These are phyloP conservation scores for Beauveria pseudobassiana DNA, from an alignment of 2,329 filamentous ascomycete genomes.

Conservation along the genomic window DNA sequence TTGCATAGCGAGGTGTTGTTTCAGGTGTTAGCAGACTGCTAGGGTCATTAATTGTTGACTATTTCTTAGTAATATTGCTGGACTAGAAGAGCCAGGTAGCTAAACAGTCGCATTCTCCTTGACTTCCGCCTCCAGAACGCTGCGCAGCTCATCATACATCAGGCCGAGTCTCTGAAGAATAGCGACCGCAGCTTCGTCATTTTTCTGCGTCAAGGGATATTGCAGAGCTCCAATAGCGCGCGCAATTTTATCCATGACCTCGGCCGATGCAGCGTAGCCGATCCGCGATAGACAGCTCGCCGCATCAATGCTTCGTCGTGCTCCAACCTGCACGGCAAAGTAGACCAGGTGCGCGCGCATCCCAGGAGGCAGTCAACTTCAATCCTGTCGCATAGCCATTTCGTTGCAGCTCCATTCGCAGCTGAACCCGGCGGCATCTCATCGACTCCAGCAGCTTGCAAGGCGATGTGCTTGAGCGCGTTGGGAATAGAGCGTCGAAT, in stretches of 20 bases:
- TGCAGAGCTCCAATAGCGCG: constrained; percentile 14
- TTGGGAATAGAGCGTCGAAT: constrained; percentile 12
- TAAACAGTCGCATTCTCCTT: not conserved
- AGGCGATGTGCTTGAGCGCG: constrained; percentile 9
- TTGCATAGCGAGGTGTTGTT: constrained; percentile 4
- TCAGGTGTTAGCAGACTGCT: not conserved
- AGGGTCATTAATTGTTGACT: not conserved
- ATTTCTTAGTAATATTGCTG: not conserved
- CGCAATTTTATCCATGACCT: constrained; percentile 12
- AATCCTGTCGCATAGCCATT: constrained; percentile 11
- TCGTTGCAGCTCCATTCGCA: constrained; percentile 13
- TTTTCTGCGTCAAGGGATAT: constrained; percentile 12
- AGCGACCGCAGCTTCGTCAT: constrained; percentile 1
- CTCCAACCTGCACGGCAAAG: constrained; percentile 14
- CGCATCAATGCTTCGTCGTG: constrained; percentile 13
- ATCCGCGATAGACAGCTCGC: constrained; percentile 14
- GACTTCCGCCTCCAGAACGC: constrained; percentile 4
- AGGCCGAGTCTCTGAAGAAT: constrained; percentile 12
- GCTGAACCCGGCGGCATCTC: constrained; percentile 12
- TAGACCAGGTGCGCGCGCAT: constrained; percentile 10
- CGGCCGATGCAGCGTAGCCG: constrained; percentile 6
- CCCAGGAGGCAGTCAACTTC: constrained; percentile 1
- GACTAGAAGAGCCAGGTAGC: not conserved
- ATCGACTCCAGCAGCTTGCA: constrained; percentile 1
- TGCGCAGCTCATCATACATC: constrained; percentile 13